These are phyloP conservation scores for Solanum arcanum DNA, from an alignment of 257 asterid species.

Conservation along the genomic window DNA sequence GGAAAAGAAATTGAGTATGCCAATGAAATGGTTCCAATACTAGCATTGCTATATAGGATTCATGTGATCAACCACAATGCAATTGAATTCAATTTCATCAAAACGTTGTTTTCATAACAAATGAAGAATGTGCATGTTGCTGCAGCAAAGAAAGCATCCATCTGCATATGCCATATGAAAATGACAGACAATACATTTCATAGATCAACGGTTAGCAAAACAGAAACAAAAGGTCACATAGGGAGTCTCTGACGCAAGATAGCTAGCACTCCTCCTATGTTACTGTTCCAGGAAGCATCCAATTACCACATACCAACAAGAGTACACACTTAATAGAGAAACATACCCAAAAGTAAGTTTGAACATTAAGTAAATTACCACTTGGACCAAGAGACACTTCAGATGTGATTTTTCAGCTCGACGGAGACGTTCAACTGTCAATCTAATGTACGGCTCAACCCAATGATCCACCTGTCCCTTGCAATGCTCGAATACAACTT, in stretches of 20 bases:
- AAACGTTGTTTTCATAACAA: background rate
- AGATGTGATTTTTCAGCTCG: constrained; percentile 63
- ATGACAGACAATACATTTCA: background rate
- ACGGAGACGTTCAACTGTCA: constrained; percentile 70
- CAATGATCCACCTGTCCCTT: constrained; percentile 92
- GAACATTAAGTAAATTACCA: constrained; percentile 39
- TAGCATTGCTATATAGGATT: background rate
- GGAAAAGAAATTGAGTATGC: background rate
- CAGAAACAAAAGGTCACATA: background rate
- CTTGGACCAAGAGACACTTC: constrained; percentile 84
- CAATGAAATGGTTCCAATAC: background rate
- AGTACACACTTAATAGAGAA: background rate
- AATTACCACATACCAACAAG: background rate
- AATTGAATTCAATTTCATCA: background rate
- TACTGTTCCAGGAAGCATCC: background rate
- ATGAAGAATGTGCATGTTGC: background rate
- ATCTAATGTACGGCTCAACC: constrained; percentile 86
- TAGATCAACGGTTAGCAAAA: background rate
- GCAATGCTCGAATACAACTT: constrained; percentile 89
- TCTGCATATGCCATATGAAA: background rate
- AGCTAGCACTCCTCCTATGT: background rate
- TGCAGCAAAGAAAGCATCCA: background rate
- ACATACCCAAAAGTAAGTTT: background rate
- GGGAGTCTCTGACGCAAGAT: background rate
- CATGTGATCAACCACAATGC: background rate